phyloP scores from a whole-genome alignment of 163 green algal genomes.

The Chloromonas sp. region DNA sequence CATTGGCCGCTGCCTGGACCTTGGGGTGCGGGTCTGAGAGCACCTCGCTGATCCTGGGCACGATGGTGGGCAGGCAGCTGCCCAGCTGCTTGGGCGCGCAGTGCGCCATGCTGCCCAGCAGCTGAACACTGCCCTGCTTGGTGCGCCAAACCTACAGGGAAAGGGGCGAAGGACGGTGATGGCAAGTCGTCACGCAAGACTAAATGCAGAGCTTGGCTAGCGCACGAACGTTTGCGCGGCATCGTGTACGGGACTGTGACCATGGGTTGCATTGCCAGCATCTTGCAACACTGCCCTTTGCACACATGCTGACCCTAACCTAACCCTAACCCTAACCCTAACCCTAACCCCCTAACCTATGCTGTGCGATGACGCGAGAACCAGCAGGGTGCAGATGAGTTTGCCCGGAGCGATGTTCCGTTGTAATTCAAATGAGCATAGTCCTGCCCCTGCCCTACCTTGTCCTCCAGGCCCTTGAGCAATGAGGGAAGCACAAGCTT shows the following conservation, averaged over 20 bases:
- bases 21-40: constrained; percentile 81
- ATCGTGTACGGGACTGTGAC: too few species aligned
- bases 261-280: too few species aligned
- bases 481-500: constrained; percentile 92
- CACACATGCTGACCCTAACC: too few species aligned
- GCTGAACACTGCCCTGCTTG: constrained; percentile 91
- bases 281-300: too few species aligned
- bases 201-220: too few species aligned
- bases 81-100: constrained; percentile 92
- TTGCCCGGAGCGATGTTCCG: too few species aligned
- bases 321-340: background rate
- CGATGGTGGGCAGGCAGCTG: constrained; percentile 84
- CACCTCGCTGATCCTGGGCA: constrained; percentile 76
- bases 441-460: constrained; percentile 4
- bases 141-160: constrained; percentile 71
- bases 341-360: background rate
- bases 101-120: constrained; percentile 94
- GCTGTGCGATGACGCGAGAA: too few species aligned
- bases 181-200: too few species aligned
- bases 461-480: constrained; percentile 75
- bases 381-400: too few species aligned
- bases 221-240: too few species aligned
- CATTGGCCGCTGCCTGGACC: constrained; percentile 74
- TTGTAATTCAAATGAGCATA: background rate
- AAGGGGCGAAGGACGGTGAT: too few species aligned